Base-by-base conservation (phyloP, 768 basidiomycete genomes). In the Saitozyma podzolica region DNA sequence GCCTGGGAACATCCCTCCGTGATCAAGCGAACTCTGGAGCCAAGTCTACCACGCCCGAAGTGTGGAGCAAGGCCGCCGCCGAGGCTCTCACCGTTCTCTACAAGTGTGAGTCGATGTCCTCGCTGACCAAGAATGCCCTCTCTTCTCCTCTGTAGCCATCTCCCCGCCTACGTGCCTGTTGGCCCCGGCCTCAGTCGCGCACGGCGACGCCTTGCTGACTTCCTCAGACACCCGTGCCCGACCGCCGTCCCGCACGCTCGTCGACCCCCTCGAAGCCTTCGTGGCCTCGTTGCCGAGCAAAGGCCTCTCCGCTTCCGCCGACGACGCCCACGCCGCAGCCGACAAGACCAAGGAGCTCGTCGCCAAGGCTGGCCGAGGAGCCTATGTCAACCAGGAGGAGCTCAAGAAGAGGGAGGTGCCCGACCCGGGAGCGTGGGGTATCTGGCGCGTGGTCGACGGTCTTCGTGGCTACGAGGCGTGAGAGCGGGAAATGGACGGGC, bases 351-450 rank as follows among this genome's bases (percentile, higher is more conserved):
- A 82, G 69, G 81, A 89, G 59, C 78, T 92, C 0, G 86, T 87
- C 47, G 92, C 93, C 1, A 92, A 88, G 80, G 92, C 89, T 2
- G 93, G 93, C 5, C 82, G 93, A 67, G 92, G 90, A 68, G 89
- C 90, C 2, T 97, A 97, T 80, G 85, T 95, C 45, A 78, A 74
- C 37, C 71, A 76, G 58, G 78, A 77, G 49, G 68, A 79, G 41
- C 54, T 74, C 8, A 89, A 88, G 64, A 84, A 86, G 14, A 84
- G 85, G 48, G 81, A 85, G 67, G 81, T 94, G 58, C 83, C 91
- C 2, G 92, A 97, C 80, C 92, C 92, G 0, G 93, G 93, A 43
- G 93, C 93, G 40, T 92, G 91, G 90, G 92, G 91, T 50, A 86
- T 95, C 40, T 74, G 73, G 73, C 63, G 73, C 42, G 62, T 74